Base-by-base conservation (phyloP, 495 filamentous ascomycete genomes). In the Mycothermus thermophilus region DNA sequence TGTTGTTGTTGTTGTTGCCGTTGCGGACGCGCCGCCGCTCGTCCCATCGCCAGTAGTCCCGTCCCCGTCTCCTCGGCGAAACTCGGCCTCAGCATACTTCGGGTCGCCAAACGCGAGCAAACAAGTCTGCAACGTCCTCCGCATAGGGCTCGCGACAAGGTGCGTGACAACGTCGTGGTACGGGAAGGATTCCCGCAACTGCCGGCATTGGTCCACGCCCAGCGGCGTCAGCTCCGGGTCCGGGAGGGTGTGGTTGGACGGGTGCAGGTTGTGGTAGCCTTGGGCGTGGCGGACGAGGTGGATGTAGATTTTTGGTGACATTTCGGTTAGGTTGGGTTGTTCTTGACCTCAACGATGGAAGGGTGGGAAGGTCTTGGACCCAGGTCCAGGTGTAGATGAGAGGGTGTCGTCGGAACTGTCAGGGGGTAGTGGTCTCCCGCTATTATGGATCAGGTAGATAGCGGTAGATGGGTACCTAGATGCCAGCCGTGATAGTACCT, bases 41-140 rank as follows among this genome's bases (percentile, higher is more conserved):
- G n/a, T n/a, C n/a, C n/a, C n/a, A n/a, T n/a, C n/a, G n/a, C n/a
- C n/a, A n/a, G n/a, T n/a, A n/a, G n/a, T n/a, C n/a, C n/a, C 11
- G 13, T 13, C 0, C 32, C 30, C n/a, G 6, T 7, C 17, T 5
- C 16, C 2, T 22, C 14, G 1, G 16, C 8, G 13, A n/a, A 10
- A 8, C 5, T 59, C 3, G 55, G n/a, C 50, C 17, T 63, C 37
- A 19, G 42, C 28, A 5, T 19, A n/a, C 5, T 35, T 27, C 1
- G 39, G 47, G 3, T 75, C 62, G 29, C 52, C 55, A 58, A 94
- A 94, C 30, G 70, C 71, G 32, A 75, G 58, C 8, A 93, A 66
- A 4, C 79, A 74, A 0, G 88, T 94, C 52, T 81, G 77, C 21
- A 96, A 60, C 3, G 88, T 92, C 35, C 88, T 78, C 15, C 78